phyloP scores from a whole-genome alignment of 805 yeast species.

The Candida germanica region DNA sequence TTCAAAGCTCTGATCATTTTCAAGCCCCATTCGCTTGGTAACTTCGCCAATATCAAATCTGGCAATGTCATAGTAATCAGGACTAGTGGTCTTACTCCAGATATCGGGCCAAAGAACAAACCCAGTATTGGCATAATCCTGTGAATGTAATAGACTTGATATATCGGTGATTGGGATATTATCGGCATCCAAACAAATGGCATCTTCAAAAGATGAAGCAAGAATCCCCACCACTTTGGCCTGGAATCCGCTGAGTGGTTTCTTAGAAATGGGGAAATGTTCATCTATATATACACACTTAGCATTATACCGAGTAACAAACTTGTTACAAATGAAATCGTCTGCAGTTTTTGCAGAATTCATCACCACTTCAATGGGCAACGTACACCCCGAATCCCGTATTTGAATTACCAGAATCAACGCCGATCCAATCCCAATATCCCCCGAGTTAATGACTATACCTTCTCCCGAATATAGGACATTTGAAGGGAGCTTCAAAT shows the following conservation, averaged over 20 bases:
- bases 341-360: constrained; percentile 23
- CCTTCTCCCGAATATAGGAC: constrained; percentile 31
- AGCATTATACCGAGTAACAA: constrained; percentile 23
- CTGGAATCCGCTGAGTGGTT: constrained; percentile 20
- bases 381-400: constrained; percentile 28
- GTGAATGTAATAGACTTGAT: constrained; percentile 22
- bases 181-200: constrained; percentile 32
- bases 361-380: constrained; percentile 35
- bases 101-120: constrained; percentile 37
- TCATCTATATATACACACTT: constrained; percentile 25
- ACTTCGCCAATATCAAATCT: constrained; percentile 28
- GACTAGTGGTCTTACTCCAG: constrained; percentile 33
- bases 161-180: constrained; percentile 30
- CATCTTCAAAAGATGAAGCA: constrained; percentile 31
- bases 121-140: constrained; percentile 22
- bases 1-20: constrained; percentile 22
- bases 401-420: constrained; percentile 28
- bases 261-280: constrained; percentile 8
- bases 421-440: constrained; percentile 22
- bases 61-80: constrained; percentile 30
- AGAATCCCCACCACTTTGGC: constrained; percentile 30
- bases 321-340: constrained; percentile 23
- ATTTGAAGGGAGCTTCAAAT: constrained; percentile 22
- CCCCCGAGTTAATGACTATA: constrained; percentile 32
- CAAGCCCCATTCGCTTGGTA: constrained; percentile 25